Evolutionary conservation across 805 yeast species (phyloP), one percentile per base, ranked within the genome.

Genomic region (Kuraishia hungarica): DNA sequence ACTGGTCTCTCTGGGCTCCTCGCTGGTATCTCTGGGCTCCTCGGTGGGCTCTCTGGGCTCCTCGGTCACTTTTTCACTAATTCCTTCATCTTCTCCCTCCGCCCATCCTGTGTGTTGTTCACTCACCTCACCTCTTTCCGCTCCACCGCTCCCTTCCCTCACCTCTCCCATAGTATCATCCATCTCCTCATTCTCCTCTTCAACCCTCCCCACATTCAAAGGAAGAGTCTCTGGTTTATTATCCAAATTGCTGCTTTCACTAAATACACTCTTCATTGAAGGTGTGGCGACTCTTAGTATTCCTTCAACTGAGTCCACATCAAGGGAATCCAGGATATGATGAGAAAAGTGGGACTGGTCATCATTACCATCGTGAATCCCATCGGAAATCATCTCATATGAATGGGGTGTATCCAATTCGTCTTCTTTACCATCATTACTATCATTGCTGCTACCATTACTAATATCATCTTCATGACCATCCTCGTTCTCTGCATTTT

Each of bases 401-500:
- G n/a, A n/a, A n/a, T n/a, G n/a, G n/a, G n/a, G n/a, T n/a, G n/a
- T n/a, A n/a, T n/a, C n/a, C n/a, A n/a, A n/a, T n/a, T n/a, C n/a
- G n/a, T n/a, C n/a, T n/a, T n/a, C n/a, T n/a, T n/a, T n/a, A n/a
- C n/a, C n/a, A n/a, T n/a, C n/a, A n/a, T n/a, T n/a, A n/a, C n/a
- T n/a, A 26, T 26, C 29, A 26, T 26, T 10, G 5, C 29, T 26
- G 10, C 29, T n/a, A 26, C 29, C 10, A 5, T 26, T 10, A 10
- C 10, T 10, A 26, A 26, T 6, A 20, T 51, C 53, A 22, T 50
- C 54, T 2, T 53, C 60, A 4, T 54, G 56, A 10, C 57, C 61
- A 1, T 51, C 59, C 6, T 51, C 54, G 5, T 49, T 55, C 10
- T 53, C 53, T 11, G 51, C 51, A 8, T 52, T n/a, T n/a, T 53